Evolutionary conservation across 2,329 filamentous ascomycete species (phyloP).

Genomic region (Hymenoscyphus linearis): DNA sequence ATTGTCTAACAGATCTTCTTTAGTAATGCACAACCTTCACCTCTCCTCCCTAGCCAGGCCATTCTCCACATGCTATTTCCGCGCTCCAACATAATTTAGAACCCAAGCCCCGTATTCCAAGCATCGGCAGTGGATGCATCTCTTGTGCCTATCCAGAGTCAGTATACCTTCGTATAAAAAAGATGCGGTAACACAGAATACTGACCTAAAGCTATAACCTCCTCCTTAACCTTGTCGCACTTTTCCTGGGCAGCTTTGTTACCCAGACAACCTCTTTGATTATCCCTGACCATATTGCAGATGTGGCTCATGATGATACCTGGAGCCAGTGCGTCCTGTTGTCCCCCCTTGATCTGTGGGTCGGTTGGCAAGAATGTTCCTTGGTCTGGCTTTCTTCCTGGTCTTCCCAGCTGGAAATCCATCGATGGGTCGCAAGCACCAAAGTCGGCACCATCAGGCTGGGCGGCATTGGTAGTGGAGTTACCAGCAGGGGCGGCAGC

Average conservation of each 20-base stretch:
- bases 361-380: conserved; percentile 64
- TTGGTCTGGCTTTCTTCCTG: conserved; percentile 48
- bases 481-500: background rate
- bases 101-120: background rate
- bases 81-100: background rate
- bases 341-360: conserved; percentile 50
- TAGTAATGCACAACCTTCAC: background rate
- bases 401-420: conserved; percentile 48
- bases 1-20: background rate
- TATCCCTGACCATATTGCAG: conserved; percentile 55
- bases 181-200: background rate
- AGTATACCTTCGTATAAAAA: background rate
- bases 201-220: background rate
- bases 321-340: conserved; percentile 63
- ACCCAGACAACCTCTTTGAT: background rate
- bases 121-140: background rate
- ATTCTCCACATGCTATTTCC: background rate
- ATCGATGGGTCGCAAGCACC: conserved; percentile 44
- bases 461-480: background rate
- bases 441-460: conserved; percentile 35
- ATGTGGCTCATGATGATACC: conserved; percentile 69
- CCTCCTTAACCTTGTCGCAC: background rate
- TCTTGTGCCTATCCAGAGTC: background rate
- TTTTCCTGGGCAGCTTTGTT: background rate
- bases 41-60: background rate